Evolutionary conservation across 2,329 filamentous ascomycete genomes (phyloP).

Genomic region (Diatrype stigma): DNA sequence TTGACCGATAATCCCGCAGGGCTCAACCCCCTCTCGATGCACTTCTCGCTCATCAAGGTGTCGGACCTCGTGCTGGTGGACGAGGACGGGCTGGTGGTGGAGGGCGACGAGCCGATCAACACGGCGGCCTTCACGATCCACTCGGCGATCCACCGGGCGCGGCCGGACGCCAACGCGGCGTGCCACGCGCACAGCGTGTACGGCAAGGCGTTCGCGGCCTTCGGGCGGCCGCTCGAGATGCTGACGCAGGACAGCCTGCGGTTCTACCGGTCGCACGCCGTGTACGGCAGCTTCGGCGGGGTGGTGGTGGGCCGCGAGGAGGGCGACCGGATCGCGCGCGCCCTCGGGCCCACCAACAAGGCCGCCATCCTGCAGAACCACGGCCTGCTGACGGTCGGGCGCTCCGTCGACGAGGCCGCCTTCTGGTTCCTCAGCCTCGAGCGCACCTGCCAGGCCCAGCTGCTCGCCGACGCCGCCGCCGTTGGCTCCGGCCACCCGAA

Average conservation of each 20-base stretch:
- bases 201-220: slow-evolving; percentile 53
- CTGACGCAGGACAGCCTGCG: slow-evolving; percentile 54
- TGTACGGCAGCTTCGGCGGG: slow-evolving; percentile 27
- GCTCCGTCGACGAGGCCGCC: slow-evolving; percentile 36
- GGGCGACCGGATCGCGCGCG: slow-evolving; percentile 34
- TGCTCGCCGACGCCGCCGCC: slow-evolving; percentile 29
- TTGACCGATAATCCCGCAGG: too few relatives aligned
- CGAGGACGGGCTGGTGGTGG: slow-evolving; percentile 3
- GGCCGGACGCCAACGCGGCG: slow-evolving; percentile 54
- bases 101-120: slow-evolving; percentile 4
- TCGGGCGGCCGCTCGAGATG: slow-evolving; percentile 54
- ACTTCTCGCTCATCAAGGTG: slow-evolving; percentile 6
- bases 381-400: slow-evolving; percentile 38
- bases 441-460: slow-evolving; percentile 30
- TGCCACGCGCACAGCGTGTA: slow-evolving; percentile 55
- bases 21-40: slow-evolving; percentile 4
- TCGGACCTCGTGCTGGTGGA: slow-evolving; percentile 7
- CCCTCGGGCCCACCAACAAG: slow-evolving; percentile 35
- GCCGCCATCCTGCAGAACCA: slow-evolving; percentile 41
- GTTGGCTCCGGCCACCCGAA: slow-evolving; percentile 2
- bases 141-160: slow-evolving; percentile 53
- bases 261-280: slow-evolving; percentile 39
- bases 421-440: slow-evolving; percentile 41
- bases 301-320: slow-evolving; percentile 38
- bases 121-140: slow-evolving; percentile 55